Percentiles rank a stretch among this genome's conserved stretches.
Conservation (phyloP, 2,329 filamentous ascomycete genomes). For the Colletotrichum australisinense region DNA sequence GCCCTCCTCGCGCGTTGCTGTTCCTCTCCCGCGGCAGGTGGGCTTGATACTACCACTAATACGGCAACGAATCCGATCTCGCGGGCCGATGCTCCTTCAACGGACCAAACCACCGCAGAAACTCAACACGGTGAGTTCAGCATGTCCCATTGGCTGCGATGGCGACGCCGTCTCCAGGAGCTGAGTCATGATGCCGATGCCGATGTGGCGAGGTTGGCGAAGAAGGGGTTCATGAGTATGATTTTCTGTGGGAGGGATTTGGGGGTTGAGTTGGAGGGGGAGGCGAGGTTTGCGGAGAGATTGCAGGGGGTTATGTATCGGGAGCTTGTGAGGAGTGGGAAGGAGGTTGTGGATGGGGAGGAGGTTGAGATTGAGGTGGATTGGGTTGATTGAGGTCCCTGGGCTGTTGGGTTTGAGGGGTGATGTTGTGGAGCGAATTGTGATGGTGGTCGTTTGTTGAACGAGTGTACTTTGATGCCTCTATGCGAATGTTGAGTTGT, state of each 20-base stretch:
- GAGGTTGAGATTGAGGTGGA: background rate
- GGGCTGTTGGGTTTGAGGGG: background rate
- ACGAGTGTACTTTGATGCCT: too few species aligned
- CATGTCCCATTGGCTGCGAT: background rate
- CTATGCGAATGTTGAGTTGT: too few species aligned
- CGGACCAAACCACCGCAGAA: background rate
- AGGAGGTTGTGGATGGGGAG: background rate
- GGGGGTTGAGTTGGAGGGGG: background rate
- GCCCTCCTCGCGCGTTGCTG: background rate
- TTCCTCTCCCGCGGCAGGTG: background rate
- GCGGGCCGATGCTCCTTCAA: background rate
- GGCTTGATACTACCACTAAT: too few species aligned
- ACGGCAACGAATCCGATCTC: background rate
- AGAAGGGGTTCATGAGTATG: constrained; percentile 2
- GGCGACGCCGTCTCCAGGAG: background rate
- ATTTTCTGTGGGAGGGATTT: background rate
- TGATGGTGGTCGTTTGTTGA: background rate
- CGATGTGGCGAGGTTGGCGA: background rate
- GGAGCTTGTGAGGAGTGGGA: background rate
- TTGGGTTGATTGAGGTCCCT: background rate
- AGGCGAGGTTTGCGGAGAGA: background rate
- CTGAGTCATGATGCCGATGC: background rate
- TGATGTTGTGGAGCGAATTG: background rate
- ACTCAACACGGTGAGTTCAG: background rate
- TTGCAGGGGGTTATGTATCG: background rate